These are phyloP conservation scores for Cercospora zeae-maydis DNA, from an alignment of 2,329 filamentous ascomycete genomes.

Conservation along the genomic window DNA sequence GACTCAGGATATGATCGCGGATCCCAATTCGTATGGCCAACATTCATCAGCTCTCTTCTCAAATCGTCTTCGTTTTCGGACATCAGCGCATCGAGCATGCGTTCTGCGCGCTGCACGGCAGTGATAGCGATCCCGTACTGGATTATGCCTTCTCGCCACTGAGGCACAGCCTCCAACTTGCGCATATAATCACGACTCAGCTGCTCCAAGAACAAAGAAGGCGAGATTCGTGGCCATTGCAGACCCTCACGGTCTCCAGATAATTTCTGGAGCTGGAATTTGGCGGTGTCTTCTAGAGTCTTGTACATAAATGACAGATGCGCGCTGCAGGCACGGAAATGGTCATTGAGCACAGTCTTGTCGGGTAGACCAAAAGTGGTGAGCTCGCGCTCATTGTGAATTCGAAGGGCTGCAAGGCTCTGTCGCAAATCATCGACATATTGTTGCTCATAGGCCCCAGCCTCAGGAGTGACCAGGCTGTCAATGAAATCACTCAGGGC, in stretches of 20 bases:
- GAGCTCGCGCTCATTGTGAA: not conserved
- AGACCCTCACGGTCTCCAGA: conserved; percentile 2
- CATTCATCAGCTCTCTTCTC: conserved; percentile 46
- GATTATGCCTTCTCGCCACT: conserved; percentile 35
- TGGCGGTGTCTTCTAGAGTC: not conserved
- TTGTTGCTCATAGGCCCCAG: not conserved
- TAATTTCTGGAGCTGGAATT: not conserved
- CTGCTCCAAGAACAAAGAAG: conserved; percentile 7
- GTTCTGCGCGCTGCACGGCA: conserved; percentile 44
- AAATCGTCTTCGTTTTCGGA: conserved; percentile 23
- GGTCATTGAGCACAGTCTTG: not conserved
- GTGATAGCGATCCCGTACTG: conserved; percentile 46
- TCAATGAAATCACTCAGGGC: not conserved
- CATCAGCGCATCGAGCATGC: conserved; percentile 35
- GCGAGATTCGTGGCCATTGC: conserved; percentile 11
- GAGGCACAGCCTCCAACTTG: not conserved
- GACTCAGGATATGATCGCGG: conserved; percentile 56
- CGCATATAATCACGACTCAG: not conserved
- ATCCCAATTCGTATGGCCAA: conserved; percentile 56
- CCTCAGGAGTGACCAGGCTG: not conserved
- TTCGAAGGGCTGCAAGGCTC: conserved; percentile 3
- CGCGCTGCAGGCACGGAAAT: not conserved
- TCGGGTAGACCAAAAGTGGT: not conserved
- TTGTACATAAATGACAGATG: not conserved
- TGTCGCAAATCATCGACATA: conserved; percentile 9